phyloP scores from a whole-genome alignment of 139 green algal species.

The Bryopsis sp. region DNA sequence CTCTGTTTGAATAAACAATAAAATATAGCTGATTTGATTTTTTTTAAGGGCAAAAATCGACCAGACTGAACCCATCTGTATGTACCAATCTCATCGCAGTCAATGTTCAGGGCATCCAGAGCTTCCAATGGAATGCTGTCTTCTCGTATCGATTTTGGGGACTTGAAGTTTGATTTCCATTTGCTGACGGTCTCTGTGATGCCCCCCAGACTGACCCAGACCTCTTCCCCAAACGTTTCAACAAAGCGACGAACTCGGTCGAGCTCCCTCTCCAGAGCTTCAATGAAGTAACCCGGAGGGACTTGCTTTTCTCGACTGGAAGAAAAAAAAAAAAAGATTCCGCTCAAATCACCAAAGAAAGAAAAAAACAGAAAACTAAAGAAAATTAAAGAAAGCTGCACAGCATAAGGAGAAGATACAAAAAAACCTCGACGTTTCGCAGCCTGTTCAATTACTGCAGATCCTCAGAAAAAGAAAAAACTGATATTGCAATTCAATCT shows the following conservation, averaged over 20 bases:
- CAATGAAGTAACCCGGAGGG: neutral
- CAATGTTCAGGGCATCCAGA: neutral
- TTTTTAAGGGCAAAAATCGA: too few species aligned
- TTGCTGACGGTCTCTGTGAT: neutral
- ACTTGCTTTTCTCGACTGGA: neutral
- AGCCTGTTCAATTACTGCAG: neutral
- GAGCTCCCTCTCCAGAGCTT: neutral
- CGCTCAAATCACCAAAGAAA: too few species aligned
- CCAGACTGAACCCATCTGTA: too few species aligned
- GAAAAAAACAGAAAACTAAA: too few species aligned
- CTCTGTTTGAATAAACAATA: too few species aligned
- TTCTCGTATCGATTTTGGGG: neutral
- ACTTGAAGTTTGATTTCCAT: neutral
- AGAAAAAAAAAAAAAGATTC: neutral
- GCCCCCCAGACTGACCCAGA: conserved; percentile 5
- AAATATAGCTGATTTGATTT: too few species aligned
- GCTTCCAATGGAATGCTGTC: neutral
- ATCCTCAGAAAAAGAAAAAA: neutral
- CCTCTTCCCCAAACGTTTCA: conserved; percentile 2
- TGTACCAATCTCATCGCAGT: neutral
- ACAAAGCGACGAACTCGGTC: neutral
- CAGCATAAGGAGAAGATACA: too few species aligned
- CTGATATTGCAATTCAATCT: too few species aligned
- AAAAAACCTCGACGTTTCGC: neutral
- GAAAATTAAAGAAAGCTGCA: too few species aligned